Conservation (phyloP, 306 rosid genomes). For the Dryas drummondii region DNA sequence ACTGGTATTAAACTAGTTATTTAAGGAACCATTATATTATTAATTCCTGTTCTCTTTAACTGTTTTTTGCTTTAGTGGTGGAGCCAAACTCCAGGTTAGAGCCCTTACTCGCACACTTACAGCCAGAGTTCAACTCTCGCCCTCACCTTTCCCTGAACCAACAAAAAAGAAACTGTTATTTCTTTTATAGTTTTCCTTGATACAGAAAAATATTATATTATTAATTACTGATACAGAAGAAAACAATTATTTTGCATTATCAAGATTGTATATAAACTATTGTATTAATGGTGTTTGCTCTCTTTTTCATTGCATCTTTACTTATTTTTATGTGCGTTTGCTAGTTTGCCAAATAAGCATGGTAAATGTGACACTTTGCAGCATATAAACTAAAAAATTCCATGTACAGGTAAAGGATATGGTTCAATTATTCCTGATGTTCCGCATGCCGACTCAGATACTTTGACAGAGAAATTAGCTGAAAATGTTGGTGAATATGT, state of each 20-base stretch:
- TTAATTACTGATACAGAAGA: no score
- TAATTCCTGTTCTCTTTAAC: not conserved
- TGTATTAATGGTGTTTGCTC: not conserved
- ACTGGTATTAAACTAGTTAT: not conserved
- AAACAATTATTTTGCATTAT: no score
- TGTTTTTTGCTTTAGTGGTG: not conserved
- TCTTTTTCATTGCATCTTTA: not conserved
- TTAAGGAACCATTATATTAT: not conserved
- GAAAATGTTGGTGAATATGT: constrained; percentile 59
- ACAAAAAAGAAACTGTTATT: not conserved
- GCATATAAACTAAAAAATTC: constrained; percentile 6
- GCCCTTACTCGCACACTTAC: not conserved
- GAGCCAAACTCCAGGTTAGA: not conserved
- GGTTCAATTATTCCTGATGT: constrained; percentile 67
- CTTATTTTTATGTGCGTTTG: not conserved
- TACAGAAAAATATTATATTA: no score
- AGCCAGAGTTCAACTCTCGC: not conserved
- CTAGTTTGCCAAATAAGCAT: constrained; percentile 2
- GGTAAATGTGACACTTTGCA: not conserved
- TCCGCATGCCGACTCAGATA: constrained; percentile 51
- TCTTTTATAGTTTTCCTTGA: not conserved
- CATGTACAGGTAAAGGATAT: constrained; percentile 73
- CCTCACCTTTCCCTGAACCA: not conserved
- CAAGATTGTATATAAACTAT: no score
- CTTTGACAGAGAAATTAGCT: constrained; percentile 52